Conservation (phyloP, 768 basidiomycete genomes). For the Lactarius sp. region DNA sequence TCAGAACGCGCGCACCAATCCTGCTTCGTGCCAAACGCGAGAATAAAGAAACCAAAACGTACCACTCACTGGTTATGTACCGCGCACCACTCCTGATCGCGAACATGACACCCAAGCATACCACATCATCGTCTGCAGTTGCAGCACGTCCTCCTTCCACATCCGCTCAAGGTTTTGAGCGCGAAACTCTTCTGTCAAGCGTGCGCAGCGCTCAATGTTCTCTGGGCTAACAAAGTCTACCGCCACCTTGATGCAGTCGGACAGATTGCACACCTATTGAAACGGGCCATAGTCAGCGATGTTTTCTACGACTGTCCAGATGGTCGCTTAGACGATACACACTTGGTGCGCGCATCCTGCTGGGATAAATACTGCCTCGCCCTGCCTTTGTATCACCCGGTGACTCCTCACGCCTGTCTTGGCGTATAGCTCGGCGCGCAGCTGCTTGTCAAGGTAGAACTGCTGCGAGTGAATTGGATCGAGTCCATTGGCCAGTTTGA, state of each 20-base stretch:
- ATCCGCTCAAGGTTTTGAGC: slow-evolving; percentile 78
- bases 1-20: background rate
- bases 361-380: slow-evolving; percentile 93
- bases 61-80: background rate
- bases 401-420: slow-evolving; percentile 68
- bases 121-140: slow-evolving; percentile 89
- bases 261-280: slow-evolving; percentile 76
- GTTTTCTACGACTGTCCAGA: too few relatives aligned
- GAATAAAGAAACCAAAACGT: background rate
- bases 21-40: slow-evolving; percentile 12
- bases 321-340: slow-evolving; percentile 25
- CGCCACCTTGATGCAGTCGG: slow-evolving; percentile 94
- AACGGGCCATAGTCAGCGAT: background rate
- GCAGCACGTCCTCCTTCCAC: slow-evolving; percentile 93
- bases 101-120: slow-evolving; percentile 79
- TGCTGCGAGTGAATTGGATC: slow-evolving; percentile 93
- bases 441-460: slow-evolving; percentile 69
- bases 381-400: slow-evolving; percentile 84
- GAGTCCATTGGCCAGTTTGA: slow-evolving; percentile 55
- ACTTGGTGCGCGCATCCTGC: slow-evolving; percentile 92
- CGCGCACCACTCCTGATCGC: slow-evolving; percentile 24
- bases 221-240: slow-evolving; percentile 93
- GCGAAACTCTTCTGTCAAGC: slow-evolving; percentile 82
- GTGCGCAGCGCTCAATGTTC: slow-evolving; percentile 80
- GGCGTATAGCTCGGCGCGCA: slow-evolving; percentile 63